A percentile compares a stretch with the other conserved stretches of the same genome.
These are phyloP conservation scores for Nannizzia gypsea DNA, from an alignment of 2,329 filamentous ascomycete genomes.

Conservation along the genomic window DNA sequence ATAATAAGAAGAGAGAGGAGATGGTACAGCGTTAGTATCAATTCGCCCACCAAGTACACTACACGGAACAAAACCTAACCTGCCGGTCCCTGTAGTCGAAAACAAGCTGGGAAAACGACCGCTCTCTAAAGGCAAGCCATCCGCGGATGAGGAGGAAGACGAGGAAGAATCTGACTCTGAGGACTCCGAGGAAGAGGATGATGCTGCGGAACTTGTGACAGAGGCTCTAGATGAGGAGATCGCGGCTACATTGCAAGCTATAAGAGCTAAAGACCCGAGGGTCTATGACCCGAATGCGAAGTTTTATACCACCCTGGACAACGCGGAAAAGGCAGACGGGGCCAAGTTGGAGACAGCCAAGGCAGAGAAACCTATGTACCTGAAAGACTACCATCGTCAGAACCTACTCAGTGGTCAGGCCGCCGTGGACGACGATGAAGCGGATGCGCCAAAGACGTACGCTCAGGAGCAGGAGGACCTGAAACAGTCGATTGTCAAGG, in stretches of 20 bases:
- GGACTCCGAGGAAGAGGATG: constrained; percentile 71
- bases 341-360: constrained; percentile 33
- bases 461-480: constrained; percentile 77
- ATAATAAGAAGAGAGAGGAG: constrained; percentile 96
- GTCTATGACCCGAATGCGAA: constrained; percentile 71
- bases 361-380: constrained; percentile 72
- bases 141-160: constrained; percentile 34
- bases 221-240: constrained; percentile 78
- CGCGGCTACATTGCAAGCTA: constrained; percentile 71
- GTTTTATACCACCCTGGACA: constrained; percentile 61
- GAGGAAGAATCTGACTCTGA: constrained; percentile 48
- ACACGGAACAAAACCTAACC: neutral
- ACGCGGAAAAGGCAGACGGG: constrained; percentile 30
- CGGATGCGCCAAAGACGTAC: constrained; percentile 52
- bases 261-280: constrained; percentile 78
- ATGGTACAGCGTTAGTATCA: constrained; percentile 41
- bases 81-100: constrained; percentile 50
- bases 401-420: constrained; percentile 66
- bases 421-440: constrained; percentile 49
- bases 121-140: constrained; percentile 13
- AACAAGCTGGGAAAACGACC: constrained; percentile 60
- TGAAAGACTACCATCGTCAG: constrained; percentile 84
- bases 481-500: constrained; percentile 63
- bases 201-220: constrained; percentile 76
- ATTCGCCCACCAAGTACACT: neutral